These are phyloP conservation scores for Pneumocystis wakefieldiae DNA, from an alignment of 1,139 yeast species.

Conservation along the genomic window DNA sequence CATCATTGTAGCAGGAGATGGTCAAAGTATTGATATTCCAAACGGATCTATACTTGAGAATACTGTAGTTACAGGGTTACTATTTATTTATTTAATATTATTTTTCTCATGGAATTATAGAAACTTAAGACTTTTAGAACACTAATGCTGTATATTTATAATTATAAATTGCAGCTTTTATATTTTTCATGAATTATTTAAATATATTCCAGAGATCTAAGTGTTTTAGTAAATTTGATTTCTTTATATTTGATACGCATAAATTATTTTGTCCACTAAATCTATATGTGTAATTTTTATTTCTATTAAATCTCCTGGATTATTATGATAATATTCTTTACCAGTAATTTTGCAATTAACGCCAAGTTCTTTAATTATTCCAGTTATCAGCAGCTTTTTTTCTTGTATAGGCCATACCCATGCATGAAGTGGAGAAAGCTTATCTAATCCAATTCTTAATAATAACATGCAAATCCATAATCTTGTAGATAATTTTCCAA, in stretches of 20 bases:
- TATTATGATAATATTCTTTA: background rate
- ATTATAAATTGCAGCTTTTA: background rate
- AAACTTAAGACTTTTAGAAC: background rate
- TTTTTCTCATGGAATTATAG: background rate
- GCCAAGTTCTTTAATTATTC: background rate
- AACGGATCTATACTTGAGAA: slow-evolving; percentile 70
- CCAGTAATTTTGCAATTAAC: background rate
- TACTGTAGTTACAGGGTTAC: background rate
- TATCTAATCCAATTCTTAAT: background rate
- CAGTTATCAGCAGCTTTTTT: background rate
- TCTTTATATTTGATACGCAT: background rate
- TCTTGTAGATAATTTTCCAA: background rate
- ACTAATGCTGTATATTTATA: background rate
- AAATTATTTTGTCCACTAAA: background rate
- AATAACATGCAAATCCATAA: background rate
- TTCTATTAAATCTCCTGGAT: background rate
- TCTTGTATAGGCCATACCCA: background rate
- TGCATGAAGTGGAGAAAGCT: background rate
- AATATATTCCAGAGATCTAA: background rate
- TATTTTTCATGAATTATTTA: background rate
- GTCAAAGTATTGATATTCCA: slow-evolving; percentile 92
- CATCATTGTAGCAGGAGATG: slow-evolving; percentile 92
- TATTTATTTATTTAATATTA: background rate
- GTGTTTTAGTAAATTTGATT: background rate
- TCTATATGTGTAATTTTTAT: background rate